Percentiles rank a stretch among this genome's conserved stretches.
These are phyloP conservation scores for Podosphaera leucotricha DNA, from an alignment of 2,329 filamentous ascomycete genomes.

Conservation along the genomic window DNA sequence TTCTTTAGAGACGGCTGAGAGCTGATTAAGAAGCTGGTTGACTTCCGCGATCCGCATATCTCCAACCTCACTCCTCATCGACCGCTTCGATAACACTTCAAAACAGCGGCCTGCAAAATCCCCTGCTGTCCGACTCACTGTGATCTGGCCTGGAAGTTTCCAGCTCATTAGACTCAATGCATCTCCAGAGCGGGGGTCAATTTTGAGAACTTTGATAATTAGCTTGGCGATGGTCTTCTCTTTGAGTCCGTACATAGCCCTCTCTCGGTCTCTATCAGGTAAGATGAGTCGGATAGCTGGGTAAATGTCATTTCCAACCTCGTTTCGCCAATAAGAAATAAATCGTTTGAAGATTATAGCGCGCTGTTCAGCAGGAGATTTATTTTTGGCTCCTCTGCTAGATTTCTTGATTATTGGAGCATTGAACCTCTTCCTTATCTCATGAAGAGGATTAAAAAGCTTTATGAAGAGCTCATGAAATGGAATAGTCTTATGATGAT, in stretches of 20 bases:
- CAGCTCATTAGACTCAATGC: conserved; percentile 68
- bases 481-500: conserved; percentile 52
- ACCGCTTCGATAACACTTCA: conserved; percentile 64
- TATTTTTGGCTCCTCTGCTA: conserved; percentile 35
- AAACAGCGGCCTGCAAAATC: conserved; percentile 83
- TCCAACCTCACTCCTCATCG: conserved; percentile 49
- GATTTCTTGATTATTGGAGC: conserved; percentile 27
- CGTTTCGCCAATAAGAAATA: conserved; percentile 62
- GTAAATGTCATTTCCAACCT: conserved; percentile 83
- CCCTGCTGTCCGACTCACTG: conserved; percentile 44
- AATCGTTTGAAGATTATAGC: conserved; percentile 67
- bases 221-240: conserved; percentile 78
- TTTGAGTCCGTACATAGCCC: conserved; percentile 82
- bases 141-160: conserved; percentile 60
- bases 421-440: conserved; percentile 42
- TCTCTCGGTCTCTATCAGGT: conserved; percentile 77
- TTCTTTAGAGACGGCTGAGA: conserved; percentile 56
- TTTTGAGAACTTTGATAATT: conserved; percentile 78
- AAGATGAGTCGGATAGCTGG: conserved; percentile 79
- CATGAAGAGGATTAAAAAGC: conserved; percentile 59
- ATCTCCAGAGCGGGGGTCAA: conserved; percentile 76
- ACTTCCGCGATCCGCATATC: conserved; percentile 74
- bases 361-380: conserved; percentile 54
- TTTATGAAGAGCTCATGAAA: conserved; percentile 59
- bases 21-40: conserved; percentile 58